Evolutionary conservation across 305 asterid species (phyloP).

Genomic region (Andrographis paniculata): DNA sequence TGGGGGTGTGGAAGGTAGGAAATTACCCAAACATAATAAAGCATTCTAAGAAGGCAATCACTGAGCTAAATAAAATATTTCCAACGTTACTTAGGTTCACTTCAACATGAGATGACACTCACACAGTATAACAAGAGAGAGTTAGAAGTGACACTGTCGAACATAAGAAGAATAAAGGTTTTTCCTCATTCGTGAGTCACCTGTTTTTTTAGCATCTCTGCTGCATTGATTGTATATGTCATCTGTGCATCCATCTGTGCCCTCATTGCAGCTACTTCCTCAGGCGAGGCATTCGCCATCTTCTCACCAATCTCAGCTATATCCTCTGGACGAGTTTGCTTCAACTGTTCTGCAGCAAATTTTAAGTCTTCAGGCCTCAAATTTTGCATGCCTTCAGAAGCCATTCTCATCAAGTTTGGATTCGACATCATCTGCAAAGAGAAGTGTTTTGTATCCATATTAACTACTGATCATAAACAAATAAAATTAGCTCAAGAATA

Average conservation of each 20-base stretch:
- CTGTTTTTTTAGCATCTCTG: slow-evolving; percentile 90
- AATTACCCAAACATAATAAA: too few species aligned
- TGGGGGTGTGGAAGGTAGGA: too few species aligned
- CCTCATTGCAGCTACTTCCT: slow-evolving; percentile 78
- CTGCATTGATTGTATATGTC: slow-evolving; percentile 66
- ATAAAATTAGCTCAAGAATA: not conserved
- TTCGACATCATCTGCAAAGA: slow-evolving; percentile 93
- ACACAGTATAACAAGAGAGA: not conserved
- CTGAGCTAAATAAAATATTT: not conserved
- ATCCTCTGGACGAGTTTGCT: slow-evolving; percentile 87
- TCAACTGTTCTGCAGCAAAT: slow-evolving; percentile 87
- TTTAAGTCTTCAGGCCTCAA: slow-evolving; percentile 80
- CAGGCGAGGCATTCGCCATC: slow-evolving; percentile 91
- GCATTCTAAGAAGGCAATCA: not conserved
- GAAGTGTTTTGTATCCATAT: slow-evolving; percentile 12
- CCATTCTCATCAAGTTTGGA: slow-evolving; percentile 87
- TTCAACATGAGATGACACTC: too few species aligned
- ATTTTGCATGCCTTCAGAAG: slow-evolving; percentile 89
- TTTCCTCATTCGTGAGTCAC: slow-evolving; percentile 25
- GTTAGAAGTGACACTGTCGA: not conserved
- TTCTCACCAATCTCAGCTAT: slow-evolving; percentile 86
- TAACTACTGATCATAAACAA: slow-evolving; percentile 1
- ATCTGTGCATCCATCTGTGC: slow-evolving; percentile 65
- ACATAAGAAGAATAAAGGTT: not conserved
- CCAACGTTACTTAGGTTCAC: too few species aligned